Conservation (phyloP, 2,329 filamentous ascomycete genomes). For the Ceratocystis alfenasii region DNA sequence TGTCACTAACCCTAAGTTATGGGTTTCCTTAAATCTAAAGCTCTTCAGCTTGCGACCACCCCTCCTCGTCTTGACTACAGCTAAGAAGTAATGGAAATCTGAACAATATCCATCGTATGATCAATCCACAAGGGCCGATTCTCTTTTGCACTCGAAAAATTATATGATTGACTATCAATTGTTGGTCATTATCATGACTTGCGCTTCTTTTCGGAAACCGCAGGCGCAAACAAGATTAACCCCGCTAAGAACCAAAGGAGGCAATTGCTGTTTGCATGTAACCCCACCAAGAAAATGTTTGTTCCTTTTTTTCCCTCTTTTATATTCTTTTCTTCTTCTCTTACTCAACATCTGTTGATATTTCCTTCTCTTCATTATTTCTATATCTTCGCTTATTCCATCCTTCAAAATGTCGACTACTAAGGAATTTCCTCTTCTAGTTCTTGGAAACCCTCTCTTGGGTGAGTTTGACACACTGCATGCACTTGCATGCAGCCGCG, state of each 20-base stretch:
- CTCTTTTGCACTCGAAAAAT: neutral
- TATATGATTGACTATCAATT: neutral
- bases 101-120: neutral
- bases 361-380: neutral
- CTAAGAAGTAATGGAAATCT: no score
- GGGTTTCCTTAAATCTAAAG: neutral
- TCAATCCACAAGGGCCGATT: neutral
- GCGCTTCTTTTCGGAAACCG: slow-evolving; percentile 4
- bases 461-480: slow-evolving; percentile 43
- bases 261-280: slow-evolving; percentile 3
- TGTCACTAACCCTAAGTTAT: neutral
- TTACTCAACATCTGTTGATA: neutral
- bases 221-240: slow-evolving; percentile 5
- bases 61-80: no score
- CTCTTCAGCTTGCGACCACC: neutral
- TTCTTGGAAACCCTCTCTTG: slow-evolving; percentile 93
- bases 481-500: neutral
- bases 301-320: neutral
- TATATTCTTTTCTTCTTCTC: slow-evolving; percentile 6
- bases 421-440: slow-evolving; percentile 80
- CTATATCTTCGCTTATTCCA: neutral
- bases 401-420: slow-evolving; percentile 51
- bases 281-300: slow-evolving; percentile 14
- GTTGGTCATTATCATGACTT: neutral
- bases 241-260: slow-evolving; percentile 2